Evolutionary conservation across 2,329 filamentous ascomycete genomes (phyloP).

Genomic region (Fusarium papillatum): DNA sequence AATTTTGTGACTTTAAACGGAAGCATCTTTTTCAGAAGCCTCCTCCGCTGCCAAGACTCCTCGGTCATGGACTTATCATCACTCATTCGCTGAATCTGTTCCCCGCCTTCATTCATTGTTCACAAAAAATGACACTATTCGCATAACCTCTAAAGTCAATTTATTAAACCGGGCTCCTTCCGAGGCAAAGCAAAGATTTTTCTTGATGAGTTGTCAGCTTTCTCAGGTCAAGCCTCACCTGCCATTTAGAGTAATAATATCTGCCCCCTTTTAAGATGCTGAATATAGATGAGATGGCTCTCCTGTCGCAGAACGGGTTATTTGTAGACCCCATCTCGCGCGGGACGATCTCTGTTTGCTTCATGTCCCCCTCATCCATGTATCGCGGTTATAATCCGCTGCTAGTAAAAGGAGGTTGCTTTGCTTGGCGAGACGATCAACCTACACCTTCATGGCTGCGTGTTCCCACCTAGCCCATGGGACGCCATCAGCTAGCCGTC

Average conservation of each 20-base stretch:
- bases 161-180: slow-evolving; percentile 3
- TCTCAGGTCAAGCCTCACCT: slow-evolving; percentile 31
- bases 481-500: slow-evolving; percentile 26
- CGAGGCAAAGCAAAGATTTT: slow-evolving; percentile 12
- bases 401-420: slow-evolving; percentile 42
- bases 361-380: slow-evolving; percentile 28
- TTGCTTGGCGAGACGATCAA: slow-evolving; percentile 33
- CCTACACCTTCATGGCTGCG: slow-evolving; percentile 20
- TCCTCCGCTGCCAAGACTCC: slow-evolving; percentile 20
- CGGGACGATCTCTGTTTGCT: slow-evolving; percentile 40
- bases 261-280: slow-evolving; percentile 20
- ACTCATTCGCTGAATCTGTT: slow-evolving; percentile 20
- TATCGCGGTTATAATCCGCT: slow-evolving; percentile 37
- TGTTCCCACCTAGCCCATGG: slow-evolving; percentile 8
- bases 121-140: slow-evolving; percentile 38
- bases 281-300: slow-evolving; percentile 12
- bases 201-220: slow-evolving; percentile 30
- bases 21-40: slow-evolving; percentile 26
- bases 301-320: slow-evolving; percentile 14
- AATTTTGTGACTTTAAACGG: slow-evolving; percentile 11
- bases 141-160: slow-evolving; percentile 11
- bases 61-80: neutral
- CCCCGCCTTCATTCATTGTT: slow-evolving; percentile 27
- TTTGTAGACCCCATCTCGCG: slow-evolving; percentile 30
- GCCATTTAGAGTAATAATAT: slow-evolving; percentile 22